Evolutionary conservation across 1,139 yeast species (phyloP).

Genomic region (Hyphopichia pseudoburtonii): DNA sequence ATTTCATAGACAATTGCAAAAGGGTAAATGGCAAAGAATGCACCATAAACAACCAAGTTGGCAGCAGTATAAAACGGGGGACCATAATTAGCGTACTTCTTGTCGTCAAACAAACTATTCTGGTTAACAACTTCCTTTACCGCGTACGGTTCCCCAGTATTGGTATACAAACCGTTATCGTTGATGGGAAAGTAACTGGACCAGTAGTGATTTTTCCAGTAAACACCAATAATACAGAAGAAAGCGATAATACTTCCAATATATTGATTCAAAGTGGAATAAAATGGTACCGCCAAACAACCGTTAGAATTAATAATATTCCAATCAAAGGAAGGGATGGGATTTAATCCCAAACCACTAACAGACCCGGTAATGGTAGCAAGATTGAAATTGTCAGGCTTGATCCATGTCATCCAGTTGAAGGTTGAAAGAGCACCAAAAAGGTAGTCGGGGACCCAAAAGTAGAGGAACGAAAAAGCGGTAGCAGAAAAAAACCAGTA

Average conservation of each 20-base stretch:
- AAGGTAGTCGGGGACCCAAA: slow-evolving; percentile 36
- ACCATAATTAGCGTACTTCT: slow-evolving; percentile 45
- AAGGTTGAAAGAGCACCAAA: slow-evolving; percentile 32
- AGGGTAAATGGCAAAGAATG: slow-evolving; percentile 60
- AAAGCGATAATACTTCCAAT: slow-evolving; percentile 47
- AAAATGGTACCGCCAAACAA: slow-evolving; percentile 47
- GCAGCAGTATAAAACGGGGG: slow-evolving; percentile 46
- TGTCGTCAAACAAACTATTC: slow-evolving; percentile 35
- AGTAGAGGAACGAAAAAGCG: slow-evolving; percentile 27
- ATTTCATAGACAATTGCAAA: slow-evolving; percentile 49
- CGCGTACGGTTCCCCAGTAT: slow-evolving; percentile 43
- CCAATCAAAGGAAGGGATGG: slow-evolving; percentile 58
- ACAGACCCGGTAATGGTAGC: slow-evolving; percentile 58
- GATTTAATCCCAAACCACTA: slow-evolving; percentile 58
- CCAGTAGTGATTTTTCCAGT: slow-evolving; percentile 52
- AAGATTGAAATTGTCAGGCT: slow-evolving; percentile 31
- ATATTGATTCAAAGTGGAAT: slow-evolving; percentile 39
- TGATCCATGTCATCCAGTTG: slow-evolving; percentile 42
- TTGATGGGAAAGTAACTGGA: slow-evolving; percentile 57
- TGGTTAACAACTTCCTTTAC: slow-evolving; percentile 42
- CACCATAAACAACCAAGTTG: slow-evolving; percentile 50
- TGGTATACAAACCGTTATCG: slow-evolving; percentile 45
- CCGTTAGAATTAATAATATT: slow-evolving; percentile 23
- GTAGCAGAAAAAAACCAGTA: slow-evolving; percentile 25
- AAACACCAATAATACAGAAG: slow-evolving; percentile 43